Base-by-base conservation (phyloP, 73 alveolate genomes). In the Paramecium sonneborni region DNA sequence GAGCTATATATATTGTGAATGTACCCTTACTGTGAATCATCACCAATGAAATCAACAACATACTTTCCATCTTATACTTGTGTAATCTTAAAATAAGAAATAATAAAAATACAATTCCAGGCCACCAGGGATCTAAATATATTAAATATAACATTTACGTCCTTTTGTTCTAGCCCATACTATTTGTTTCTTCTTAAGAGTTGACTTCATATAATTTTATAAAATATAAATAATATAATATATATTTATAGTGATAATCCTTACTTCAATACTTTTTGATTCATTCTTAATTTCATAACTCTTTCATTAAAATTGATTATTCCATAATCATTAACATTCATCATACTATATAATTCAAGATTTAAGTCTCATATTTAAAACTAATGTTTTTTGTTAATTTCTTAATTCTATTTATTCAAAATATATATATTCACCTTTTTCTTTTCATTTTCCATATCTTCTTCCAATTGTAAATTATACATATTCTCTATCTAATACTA, bases 21-120 rank as follows among this genome's bases (percentile, higher is more conserved):
- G 41, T 79, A 79, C 90, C 90, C 90, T 43, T 43, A 39, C 74
- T 79, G 90, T 79, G 69, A 46, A 79, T 79, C 90, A 43, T 79
- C 90, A n/a, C 90, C 90, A 79, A 79, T 43, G 18, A 79, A 79
- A 39, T 79, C 14, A 43, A 79, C 41, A 8, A 43, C 69, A 79
- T 79, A 79, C 34, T 46, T 9, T n/a, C 46, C 72, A 43, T 79
- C 90, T 9, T 23, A 3, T 43, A 43, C 69, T 79, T 79, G 0
- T 2, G 74, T 79, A 21, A 43, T 24, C 74, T 76, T 79, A 79
- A 21, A 12, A 41, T 12, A 21, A 21, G 39, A 79, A 15, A 43
- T 23, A 79, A 79, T 23, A 11, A 43, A 41, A 41, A 1, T 79
- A 79, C 90, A 9, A 43, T 79, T 38, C 90, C 90, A 18, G 90